A percentile compares a stretch with the other conserved stretches of the same genome.
These are phyloP conservation scores for Calonectria henricotiae DNA, from an alignment of 2,329 filamentous ascomycete genomes.

Conservation along the genomic window DNA sequence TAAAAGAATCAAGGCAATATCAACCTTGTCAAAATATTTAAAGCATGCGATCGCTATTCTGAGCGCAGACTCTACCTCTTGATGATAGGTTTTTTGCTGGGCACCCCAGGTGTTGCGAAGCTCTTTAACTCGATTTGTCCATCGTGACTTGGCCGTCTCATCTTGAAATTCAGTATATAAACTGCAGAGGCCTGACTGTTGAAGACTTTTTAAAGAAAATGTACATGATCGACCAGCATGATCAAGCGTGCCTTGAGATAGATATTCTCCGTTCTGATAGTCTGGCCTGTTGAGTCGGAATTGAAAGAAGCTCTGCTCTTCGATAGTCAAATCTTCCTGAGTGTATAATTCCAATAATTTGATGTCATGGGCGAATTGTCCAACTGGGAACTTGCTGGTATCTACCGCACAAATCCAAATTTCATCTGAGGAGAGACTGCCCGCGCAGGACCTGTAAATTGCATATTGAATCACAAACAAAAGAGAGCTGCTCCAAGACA, in stretches of 20 bases:
- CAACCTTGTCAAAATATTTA: not conserved
- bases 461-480: slow-evolving; percentile 26
- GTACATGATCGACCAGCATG: slow-evolving; percentile 10
- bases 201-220: slow-evolving; percentile 1
- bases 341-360: not conserved
- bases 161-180: slow-evolving; percentile 22
- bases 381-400: slow-evolving; percentile 12
- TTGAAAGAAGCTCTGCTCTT: not conserved
- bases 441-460: slow-evolving; percentile 3
- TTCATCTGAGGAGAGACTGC: not conserved
- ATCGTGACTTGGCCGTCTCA: not conserved
- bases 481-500: slow-evolving; percentile 25
- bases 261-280: slow-evolving; percentile 25
- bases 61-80: slow-evolving; percentile 10
- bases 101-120: not conserved
- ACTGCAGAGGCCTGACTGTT: not conserved
- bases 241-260: slow-evolving; percentile 17
- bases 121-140: slow-evolving; percentile 16
- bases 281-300: slow-evolving; percentile 15
- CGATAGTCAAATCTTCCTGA: not conserved
- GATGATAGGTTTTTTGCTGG: not conserved
- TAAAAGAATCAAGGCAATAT: slow-evolving; percentile 5
- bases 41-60: slow-evolving; percentile 19
- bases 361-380: slow-evolving; percentile 23
- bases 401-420: slow-evolving; percentile 24